Evolutionary conservation across 208 protist species (phyloP).

Genomic region (Perkinsela sp.): DNA sequence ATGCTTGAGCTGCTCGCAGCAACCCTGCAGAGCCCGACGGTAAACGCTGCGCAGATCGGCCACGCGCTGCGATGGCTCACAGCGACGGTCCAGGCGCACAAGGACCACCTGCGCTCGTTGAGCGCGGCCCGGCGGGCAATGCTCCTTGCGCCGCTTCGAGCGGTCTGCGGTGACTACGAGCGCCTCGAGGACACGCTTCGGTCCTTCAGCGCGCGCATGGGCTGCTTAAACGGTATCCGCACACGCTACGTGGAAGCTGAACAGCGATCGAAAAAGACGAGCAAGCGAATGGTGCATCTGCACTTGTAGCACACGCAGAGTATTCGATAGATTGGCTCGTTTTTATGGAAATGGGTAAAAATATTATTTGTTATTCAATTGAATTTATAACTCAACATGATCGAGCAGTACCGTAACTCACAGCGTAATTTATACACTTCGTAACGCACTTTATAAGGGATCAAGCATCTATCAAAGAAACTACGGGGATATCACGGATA

Average conservation of each 20-base stretch:
- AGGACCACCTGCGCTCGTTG: neutral
- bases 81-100: neutral
- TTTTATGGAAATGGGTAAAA: neutral
- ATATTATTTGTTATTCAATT: neutral
- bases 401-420: too few species aligned
- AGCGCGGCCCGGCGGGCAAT: neutral
- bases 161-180: neutral
- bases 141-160: neutral
- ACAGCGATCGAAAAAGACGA: neutral
- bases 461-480: too few species aligned
- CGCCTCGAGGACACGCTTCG: neutral
- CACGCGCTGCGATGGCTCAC: neutral
- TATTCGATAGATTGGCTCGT: neutral
- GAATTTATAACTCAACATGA: too few species aligned
- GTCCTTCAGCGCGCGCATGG: neutral
- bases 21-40: neutral
- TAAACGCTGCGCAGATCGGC: neutral
- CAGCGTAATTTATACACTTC: too few species aligned
- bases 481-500: too few species aligned
- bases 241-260: neutral
- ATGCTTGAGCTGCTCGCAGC: neutral
- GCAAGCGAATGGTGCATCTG: neutral
- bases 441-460: too few species aligned
- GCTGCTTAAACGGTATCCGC: neutral
- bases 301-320: neutral